Evolutionary conservation across 176 grass and related monocot species (phyloP).

Genomic region (Zizania latifolia): DNA sequence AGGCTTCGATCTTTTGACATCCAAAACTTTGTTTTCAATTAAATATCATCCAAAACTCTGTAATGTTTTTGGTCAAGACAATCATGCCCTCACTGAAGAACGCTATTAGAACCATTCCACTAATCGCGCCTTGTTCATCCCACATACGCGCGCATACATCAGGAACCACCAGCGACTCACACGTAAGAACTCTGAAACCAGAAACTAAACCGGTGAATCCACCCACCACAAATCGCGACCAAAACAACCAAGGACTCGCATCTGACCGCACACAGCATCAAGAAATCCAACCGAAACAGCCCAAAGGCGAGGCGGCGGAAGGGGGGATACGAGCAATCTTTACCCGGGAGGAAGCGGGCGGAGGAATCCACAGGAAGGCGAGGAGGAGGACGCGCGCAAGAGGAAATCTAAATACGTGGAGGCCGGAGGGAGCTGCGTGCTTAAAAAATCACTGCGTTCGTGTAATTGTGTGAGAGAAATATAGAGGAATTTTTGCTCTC

Average conservation of each 20-base stretch:
- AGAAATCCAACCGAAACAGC: not conserved
- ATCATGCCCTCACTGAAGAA: not conserved
- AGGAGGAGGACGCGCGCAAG: not conserved
- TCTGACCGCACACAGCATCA: not conserved
- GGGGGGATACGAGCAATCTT: not conserved
- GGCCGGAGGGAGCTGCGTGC: constrained; percentile 23
- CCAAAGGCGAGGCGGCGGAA: not conserved
- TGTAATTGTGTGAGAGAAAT: not conserved
- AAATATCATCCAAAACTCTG: too few relatives aligned
- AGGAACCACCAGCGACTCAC: not conserved
- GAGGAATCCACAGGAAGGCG: constrained; percentile 3
- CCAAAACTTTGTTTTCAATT: too few relatives aligned
- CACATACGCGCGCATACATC: not conserved
- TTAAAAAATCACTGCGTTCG: constrained; percentile 21
- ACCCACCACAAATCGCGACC: not conserved
- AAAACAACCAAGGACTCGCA: not conserved
- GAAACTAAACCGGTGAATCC: too few relatives aligned
- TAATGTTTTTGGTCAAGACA: too few relatives aligned
- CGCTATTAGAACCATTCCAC: not conserved
- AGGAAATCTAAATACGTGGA: constrained; percentile 24
- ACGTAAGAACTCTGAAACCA: not conserved
- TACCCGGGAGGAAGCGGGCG: constrained; percentile 8
- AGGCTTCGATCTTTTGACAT: too few relatives aligned
- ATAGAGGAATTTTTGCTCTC: too few relatives aligned
- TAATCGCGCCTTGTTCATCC: not conserved